phyloP scores from a whole-genome alignment of 2,329 filamentous ascomycete species.

The Trichoderma hamatum region DNA sequence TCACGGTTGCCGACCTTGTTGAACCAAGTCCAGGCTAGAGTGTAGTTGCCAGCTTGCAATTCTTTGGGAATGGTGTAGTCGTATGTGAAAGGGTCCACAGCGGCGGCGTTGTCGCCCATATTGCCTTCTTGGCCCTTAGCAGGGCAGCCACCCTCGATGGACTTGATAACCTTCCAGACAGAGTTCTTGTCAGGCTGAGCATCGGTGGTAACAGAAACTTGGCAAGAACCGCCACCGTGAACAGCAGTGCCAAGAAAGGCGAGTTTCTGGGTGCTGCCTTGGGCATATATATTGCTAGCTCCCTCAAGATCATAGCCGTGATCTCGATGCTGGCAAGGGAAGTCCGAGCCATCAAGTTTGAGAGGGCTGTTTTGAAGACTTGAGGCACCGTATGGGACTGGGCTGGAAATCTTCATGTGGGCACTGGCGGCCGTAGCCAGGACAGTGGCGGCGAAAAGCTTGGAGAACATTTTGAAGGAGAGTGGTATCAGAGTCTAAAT shows the following conservation, averaged over 20 bases:
- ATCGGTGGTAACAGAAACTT: slow-evolving; percentile 84
- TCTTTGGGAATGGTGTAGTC: slow-evolving; percentile 71
- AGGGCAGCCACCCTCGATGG: slow-evolving; percentile 84
- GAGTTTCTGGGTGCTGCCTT: slow-evolving; percentile 51
- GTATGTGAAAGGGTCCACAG: slow-evolving; percentile 59
- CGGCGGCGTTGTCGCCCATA: slow-evolving; percentile 51
- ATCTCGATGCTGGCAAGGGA: slow-evolving; percentile 76
- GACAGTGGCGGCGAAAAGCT: slow-evolving; percentile 55
- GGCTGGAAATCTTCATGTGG: slow-evolving; percentile 75
- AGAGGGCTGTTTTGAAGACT: slow-evolving; percentile 66
- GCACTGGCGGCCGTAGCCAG: slow-evolving; percentile 65
- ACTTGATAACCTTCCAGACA: slow-evolving; percentile 87
- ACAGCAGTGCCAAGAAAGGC: slow-evolving; percentile 71
- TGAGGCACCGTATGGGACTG: slow-evolving; percentile 60
- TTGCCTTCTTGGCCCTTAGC: slow-evolving; percentile 61
- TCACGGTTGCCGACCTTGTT: slow-evolving; percentile 92
- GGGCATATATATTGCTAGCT: slow-evolving; percentile 60
- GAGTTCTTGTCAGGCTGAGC: slow-evolving; percentile 64
- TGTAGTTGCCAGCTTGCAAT: slow-evolving; percentile 75
- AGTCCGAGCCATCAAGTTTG: slow-evolving; percentile 62
- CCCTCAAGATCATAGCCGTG: slow-evolving; percentile 51
- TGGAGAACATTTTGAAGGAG: slow-evolving; percentile 54
- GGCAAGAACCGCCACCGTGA: slow-evolving; percentile 92
- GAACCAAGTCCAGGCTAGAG: slow-evolving; percentile 92
- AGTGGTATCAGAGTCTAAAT: slow-evolving; percentile 27